Evolutionary conservation across 169 alveolate genomes (phyloP), one percentile per base, ranked within the genome.

Genomic region (Cryptosporidium viatorum): DNA sequence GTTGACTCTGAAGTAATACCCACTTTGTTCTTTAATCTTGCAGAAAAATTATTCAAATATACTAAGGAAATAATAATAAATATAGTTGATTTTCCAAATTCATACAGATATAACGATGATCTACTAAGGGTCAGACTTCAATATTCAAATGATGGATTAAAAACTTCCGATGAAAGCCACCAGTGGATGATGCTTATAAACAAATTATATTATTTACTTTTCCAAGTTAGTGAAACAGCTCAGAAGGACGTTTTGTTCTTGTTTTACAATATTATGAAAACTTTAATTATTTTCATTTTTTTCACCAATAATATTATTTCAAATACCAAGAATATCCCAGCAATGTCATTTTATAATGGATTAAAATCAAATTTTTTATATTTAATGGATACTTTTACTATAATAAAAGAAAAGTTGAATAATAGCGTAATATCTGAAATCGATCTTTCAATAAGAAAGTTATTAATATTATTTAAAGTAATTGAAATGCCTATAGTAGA

Each of bases 391-490:
- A 31, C 55, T 16, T 55, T 73, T 5, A 14, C 58, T 23, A 10
- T 73, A 10, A 23, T 33, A 12, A 73, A 33, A 33, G 71, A 51
- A 23, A 73, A 33, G 9, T 51, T 16, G 3, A 9, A 37, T 31
- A 51, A n/a, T 18, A 0, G 2, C 10, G 7, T 51, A 16, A 18
- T 59, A 33, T 16, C 43, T 33, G 59, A 52, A 23, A 31, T 65
- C 9, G 35, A 50, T 73, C 33, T 73, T n/a, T 52, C 58, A 55
- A 73, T 41, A 18, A 31, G 21, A 31, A 59, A 12, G 2, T 31
- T 73, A 58, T 73, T 37, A 12, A 37, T 73, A n/a, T 12, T 73
- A 26, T 73, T 73, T 37, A 73, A 23, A 26, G 31, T 73, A 3
- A 3, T 59, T 23, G 68, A 73, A 33, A 73, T 73, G 55, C 68